Percentiles rank a stretch among this genome's conserved stretches.
phyloP scores from a whole-genome alignment of 73 alveolate species.

The Paraurostyla sp. region DNA sequence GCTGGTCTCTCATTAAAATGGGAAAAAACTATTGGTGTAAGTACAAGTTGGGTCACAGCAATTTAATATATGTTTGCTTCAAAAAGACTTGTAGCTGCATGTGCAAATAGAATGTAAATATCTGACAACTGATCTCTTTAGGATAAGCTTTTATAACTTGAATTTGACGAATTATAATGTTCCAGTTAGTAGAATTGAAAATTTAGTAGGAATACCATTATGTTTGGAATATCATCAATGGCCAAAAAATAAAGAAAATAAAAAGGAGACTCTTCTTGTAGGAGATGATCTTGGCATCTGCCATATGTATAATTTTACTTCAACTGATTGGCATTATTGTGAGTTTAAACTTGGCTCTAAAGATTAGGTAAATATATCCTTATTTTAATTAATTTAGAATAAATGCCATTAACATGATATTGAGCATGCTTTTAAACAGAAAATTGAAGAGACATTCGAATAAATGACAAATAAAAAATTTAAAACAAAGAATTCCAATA shows the following conservation, averaged over 20 bases:
- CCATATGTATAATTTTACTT: slow-evolving; percentile 70
- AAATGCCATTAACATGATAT: slow-evolving; percentile 65
- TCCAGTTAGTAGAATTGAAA: slow-evolving; percentile 78
- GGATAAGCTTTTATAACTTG: slow-evolving; percentile 75
- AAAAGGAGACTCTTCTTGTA: slow-evolving; percentile 66
- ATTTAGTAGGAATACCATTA: slow-evolving; percentile 79
- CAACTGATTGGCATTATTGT: slow-evolving; percentile 82
- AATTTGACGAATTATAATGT: slow-evolving; percentile 65
- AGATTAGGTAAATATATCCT: neutral
- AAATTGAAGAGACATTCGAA: slow-evolving; percentile 21
- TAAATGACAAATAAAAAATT: neutral
- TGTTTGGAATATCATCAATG: slow-evolving; percentile 72
- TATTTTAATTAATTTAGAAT: neutral
- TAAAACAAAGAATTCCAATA: neutral
- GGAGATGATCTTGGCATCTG: slow-evolving; percentile 88
- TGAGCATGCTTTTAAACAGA: slow-evolving; percentile 8
- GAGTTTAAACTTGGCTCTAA: slow-evolving; percentile 62
- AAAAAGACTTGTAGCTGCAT: slow-evolving; percentile 82
- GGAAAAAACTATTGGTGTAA: slow-evolving; percentile 66
- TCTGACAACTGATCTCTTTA: neutral
- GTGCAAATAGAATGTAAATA: slow-evolving; percentile 71
- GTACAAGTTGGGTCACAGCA: slow-evolving; percentile 79
- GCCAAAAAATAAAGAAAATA: slow-evolving; percentile 64
- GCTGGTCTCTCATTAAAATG: slow-evolving; percentile 56
- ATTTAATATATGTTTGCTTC: slow-evolving; percentile 69